Base-by-base conservation (phyloP, 768 basidiomycete genomes). In the Nevesoporus exiguus region DNA sequence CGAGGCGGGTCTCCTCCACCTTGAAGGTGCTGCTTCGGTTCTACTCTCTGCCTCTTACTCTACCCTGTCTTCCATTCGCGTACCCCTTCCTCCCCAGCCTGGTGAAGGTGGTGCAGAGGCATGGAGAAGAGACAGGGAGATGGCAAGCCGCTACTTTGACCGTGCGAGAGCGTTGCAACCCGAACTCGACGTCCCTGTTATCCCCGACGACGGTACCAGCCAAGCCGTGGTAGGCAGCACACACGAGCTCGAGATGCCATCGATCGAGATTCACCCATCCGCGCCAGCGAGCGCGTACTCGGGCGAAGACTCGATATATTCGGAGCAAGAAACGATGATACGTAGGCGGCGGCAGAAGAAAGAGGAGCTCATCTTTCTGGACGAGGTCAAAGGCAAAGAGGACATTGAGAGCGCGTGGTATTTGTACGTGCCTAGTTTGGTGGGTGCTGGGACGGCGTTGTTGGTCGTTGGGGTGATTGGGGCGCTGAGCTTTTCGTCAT, bases 361-460 rank as follows among this genome's bases (percentile, higher is more conserved):
- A 62, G 82, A 84, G 39, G 84, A 82, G 54, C 67, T 79, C 58
- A 65, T 77, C 60, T 80, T 54, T 62, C 73, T 76, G 55, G 72
- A 75, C 34, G 75, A 73, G 33, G 68, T 76, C 41, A 78, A 78
- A 53, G 64, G 78, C 7, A 68, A 62, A 47, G 81, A 82, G 21
- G 83, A 85, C 33, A 74, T 85, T 36, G 87, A 90, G 51, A 80
- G 76, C 68, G 78, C 87, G 22, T 92, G 90, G 90, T 91, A 89
- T 61, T 61, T 91, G 46, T 88, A 89, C 55, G 73, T 92, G 37
- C 90, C 90, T 4, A 84, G 87, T 24, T 68, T 92, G 57, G 83
- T 92, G 7, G 90, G 90, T 9, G 90, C 89, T 24, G 90, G 89
- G n/a, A 90, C 89, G 21, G 90, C 90, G 41, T 65, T 92, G 51